A percentile compares a stretch with the other conserved stretches of the same genome.
Evolutionary conservation across 805 yeast species (phyloP).

Genomic region (Schwanniomyces yamadae): DNA sequence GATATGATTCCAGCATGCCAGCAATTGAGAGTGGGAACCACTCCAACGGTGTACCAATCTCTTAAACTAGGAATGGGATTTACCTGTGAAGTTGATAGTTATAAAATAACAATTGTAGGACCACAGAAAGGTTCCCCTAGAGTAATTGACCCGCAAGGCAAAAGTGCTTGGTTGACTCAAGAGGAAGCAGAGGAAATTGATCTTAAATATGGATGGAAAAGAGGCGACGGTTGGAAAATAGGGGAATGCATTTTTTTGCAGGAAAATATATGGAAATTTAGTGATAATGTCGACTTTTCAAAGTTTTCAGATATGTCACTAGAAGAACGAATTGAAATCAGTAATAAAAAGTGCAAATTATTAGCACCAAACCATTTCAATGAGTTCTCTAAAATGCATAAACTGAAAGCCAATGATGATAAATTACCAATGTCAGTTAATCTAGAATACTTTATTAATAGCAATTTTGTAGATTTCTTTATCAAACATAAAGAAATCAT

Average conservation of each 20-base stretch:
- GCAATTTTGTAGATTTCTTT: conserved; percentile 65
- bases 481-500: conserved; percentile 47
- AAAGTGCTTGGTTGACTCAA: conserved; percentile 63
- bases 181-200: conserved; percentile 49
- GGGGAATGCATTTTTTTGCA: conserved; percentile 82
- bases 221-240: conserved; percentile 62
- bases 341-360: conserved; percentile 22
- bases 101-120: conserved; percentile 71
- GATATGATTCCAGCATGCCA: conserved; percentile 55
- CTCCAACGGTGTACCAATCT: conserved; percentile 79
- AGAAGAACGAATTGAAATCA: conserved; percentile 25
- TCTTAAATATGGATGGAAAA: conserved; percentile 64
- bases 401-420: conserved; percentile 13
- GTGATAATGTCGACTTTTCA: conserved; percentile 19
- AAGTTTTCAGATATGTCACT: conserved; percentile 20
- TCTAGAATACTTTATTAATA: conserved; percentile 58
- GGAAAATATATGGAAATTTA: conserved; percentile 72
- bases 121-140: conserved; percentile 62
- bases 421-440: conserved; percentile 31
- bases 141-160: conserved; percentile 64
- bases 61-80: conserved; percentile 79
- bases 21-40: conserved; percentile 71
- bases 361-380: conserved; percentile 32
- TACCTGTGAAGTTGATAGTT: conserved; percentile 64
- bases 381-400: conserved; percentile 28